A percentile compares a stretch with the other conserved stretches of the same genome.
Conservation (phyloP, 176 grass and related monocot genomes). For the Avena sativa region DNA sequence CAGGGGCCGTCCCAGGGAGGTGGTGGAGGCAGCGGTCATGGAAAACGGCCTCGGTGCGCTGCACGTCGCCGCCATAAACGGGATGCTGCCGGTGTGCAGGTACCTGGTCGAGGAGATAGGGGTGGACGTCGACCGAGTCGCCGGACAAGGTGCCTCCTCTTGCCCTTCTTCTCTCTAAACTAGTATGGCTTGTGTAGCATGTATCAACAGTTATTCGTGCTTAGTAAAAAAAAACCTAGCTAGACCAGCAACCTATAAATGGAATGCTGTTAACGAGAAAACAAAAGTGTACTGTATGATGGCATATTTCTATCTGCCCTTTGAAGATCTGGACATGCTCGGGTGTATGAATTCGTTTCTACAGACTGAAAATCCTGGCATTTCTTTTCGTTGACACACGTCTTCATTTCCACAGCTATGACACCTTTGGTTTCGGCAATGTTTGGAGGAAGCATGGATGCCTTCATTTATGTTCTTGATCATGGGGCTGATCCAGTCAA, state of each 20-base stretch:
- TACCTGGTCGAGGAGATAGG: conserved; percentile 33
- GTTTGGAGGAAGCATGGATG: neutral
- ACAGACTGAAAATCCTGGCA: neutral
- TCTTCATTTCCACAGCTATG: no score
- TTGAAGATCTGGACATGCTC: neutral
- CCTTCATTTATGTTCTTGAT: neutral
- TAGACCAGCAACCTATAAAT: no score
- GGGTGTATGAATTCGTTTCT: neutral
- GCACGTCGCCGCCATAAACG: neutral
- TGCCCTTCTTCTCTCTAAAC: neutral
- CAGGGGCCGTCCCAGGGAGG: neutral
- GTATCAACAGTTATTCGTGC: no score
- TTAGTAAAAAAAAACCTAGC: no score
- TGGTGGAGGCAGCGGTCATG: neutral
- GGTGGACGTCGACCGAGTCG: conserved; percentile 20
- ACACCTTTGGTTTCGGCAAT: neutral
- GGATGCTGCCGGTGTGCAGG: conserved; percentile 10
- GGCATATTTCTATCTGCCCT: neutral
- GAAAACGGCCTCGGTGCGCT: neutral
- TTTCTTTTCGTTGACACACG: no score
- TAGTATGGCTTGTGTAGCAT: no score
- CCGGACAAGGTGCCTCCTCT: neutral
- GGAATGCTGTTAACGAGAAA: no score
- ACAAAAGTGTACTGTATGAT: no score
- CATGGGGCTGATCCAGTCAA: neutral